phyloP scores from a whole-genome alignment of 768 basidiomycete species.

The Termitomyces sp. region DNA sequence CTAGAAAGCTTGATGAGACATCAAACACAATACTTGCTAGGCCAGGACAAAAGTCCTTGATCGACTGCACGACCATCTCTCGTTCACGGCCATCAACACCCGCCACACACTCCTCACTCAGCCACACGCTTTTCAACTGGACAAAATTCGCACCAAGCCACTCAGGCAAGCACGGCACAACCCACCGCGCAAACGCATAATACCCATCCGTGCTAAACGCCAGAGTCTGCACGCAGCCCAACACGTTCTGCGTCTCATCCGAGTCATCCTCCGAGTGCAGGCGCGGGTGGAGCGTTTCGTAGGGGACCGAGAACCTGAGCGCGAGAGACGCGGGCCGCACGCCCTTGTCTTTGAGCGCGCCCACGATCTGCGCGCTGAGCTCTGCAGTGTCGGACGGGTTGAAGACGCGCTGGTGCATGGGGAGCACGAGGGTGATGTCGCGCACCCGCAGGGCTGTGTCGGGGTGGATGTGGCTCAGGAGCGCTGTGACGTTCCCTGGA shows the following conservation, averaged over 20 bases:
- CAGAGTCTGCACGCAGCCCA: constrained; percentile 6
- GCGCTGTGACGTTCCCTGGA: constrained; percentile 9
- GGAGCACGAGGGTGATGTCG: constrained; percentile 12
- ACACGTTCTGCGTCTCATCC: background rate
- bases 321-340: constrained; percentile 2
- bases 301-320: constrained; percentile 15
- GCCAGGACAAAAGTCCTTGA: constrained; percentile 8
- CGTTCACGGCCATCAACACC: background rate
- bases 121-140: constrained; percentile 8
- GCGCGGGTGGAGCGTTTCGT: background rate
- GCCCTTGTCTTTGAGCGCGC: background rate
- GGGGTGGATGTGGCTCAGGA: constrained; percentile 13
- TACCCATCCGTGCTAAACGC: constrained; percentile 15
- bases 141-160: constrained; percentile 17
- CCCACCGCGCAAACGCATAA: constrained; percentile 18
- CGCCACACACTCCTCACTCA: constrained; percentile 13
- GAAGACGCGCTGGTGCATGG: constrained; percentile 16
- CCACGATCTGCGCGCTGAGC: constrained; percentile 9
- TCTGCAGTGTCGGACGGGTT: constrained; percentile 11
- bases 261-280: background rate
- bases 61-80: background rate
- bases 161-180: constrained; percentile 11
- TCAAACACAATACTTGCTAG: constrained; percentile 7
- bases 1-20: background rate
- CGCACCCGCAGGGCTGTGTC: constrained; percentile 6